Conservation (phyloP, 108 stramenopile genomes). For the Licmophora abbreviata region DNA sequence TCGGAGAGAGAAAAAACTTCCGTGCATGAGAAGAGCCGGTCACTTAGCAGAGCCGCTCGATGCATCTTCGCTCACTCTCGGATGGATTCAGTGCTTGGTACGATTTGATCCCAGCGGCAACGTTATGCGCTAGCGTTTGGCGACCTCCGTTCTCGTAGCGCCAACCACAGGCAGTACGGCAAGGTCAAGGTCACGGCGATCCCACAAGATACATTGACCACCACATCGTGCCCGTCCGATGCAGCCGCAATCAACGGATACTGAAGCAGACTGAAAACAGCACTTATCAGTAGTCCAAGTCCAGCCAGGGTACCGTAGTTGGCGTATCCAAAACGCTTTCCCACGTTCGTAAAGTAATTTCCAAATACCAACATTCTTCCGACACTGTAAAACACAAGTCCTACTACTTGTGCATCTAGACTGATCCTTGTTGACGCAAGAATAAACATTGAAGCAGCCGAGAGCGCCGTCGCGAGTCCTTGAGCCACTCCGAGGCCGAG, state of each 20-base stretch:
- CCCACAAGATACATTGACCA: conserved; percentile 15
- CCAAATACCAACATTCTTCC: conserved; percentile 37
- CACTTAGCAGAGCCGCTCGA: too few species aligned
- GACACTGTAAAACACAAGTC: conserved; percentile 20
- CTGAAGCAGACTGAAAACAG: conserved; percentile 23
- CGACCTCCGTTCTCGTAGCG: conserved; percentile 13
- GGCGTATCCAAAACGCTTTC: conserved; percentile 33
- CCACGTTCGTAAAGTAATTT: conserved; percentile 33
- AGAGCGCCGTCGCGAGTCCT: conserved; percentile 15
- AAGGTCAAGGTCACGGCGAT: conserved; percentile 11
- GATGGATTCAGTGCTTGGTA: too few species aligned
- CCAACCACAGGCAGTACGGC: conserved; percentile 35
- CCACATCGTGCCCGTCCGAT: conserved; percentile 8
- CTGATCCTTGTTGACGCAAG: conserved; percentile 10
- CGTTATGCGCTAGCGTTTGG: too few species aligned
- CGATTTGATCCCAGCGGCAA: too few species aligned
- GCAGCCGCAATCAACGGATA: conserved; percentile 28
- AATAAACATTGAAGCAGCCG: conserved; percentile 18
- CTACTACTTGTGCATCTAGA: conserved; percentile 15
- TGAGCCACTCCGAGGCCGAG: conserved; percentile 27
- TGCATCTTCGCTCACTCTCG: too few species aligned
- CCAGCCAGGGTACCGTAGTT: conserved; percentile 33
- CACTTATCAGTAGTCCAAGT: conserved; percentile 20
- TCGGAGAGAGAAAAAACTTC: too few species aligned
- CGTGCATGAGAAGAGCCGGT: too few species aligned